Base-by-base conservation (phyloP, 2,329 filamentous ascomycete genomes). In the Fusarium pseudocircinatum region DNA sequence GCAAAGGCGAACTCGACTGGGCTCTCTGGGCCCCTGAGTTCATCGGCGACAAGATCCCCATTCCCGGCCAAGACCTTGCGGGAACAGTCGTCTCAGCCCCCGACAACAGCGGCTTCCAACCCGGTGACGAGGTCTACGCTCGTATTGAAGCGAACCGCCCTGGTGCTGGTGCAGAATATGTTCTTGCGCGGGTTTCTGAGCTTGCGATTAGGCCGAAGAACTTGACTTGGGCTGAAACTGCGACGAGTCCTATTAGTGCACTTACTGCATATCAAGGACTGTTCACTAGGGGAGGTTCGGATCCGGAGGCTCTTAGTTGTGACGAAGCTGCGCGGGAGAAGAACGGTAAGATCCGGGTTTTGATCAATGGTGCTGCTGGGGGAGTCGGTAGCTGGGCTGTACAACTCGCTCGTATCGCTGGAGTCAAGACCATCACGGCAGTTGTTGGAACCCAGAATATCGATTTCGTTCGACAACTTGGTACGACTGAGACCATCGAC, bases 231-330 rank as follows among this genome's bases (percentile, higher is more conserved):
- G 76, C 76, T 6, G 78, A 83, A 28, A 81, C 83, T 0, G 81
- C 83, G 2, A 81, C 82, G 7, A 78, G 81, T 34, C 83, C 83
- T 5, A 75, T 85, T 26, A 82, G 80, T 62, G 82, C 83, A 20
- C 70, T 84, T 32, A 85, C 84, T 2, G 84, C 83, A 8, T 83
- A 79, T 63, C 84, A 85, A 71, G 79, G 77, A 12, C 64, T 84
- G 26, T 76, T 76, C 7, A 63, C 82, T 67, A 70, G 64, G 8
- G 73, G 73, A 1, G 57, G 52, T 0, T 24, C 75, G 7, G 52
- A 73, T 15, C 15, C 56, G 0, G 2, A 26, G 0, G 72, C 72
- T 1, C n/a, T 67, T 2, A 22, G 7, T 0, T 67, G 67, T 0
- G 44, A 63, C 15, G 50, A 26, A 3, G 44, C 36, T 2, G 56